Base-by-base conservation (phyloP, 208 protist species). In the Novymonas esmeraldas region DNA sequence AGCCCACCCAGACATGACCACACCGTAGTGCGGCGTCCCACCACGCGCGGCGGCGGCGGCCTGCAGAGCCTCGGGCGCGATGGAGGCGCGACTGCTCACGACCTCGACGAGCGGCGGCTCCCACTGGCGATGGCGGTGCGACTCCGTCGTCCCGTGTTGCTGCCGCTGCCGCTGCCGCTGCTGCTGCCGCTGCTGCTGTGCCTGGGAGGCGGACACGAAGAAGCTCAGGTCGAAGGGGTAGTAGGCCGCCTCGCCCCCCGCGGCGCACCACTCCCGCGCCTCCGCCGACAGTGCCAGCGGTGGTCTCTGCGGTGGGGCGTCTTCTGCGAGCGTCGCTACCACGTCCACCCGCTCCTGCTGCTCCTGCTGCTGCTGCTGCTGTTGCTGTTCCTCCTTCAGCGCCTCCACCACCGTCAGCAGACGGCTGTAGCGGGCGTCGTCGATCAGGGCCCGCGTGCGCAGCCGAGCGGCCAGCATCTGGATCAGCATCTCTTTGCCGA, bases 1-100 rank as follows among this genome's bases (percentile, higher is more conserved):
- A 11, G 89, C 84, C 89, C 84, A 95, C 14, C 84, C 86, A 28
- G 81, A 87, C 64, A 95, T 91, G 55, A 89, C 65, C 28, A 95
- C 71, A 14, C 79, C 84, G 64, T 83, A 92, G 71, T 87, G 65
- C 18, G 84, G 89, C 9, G 79, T 85, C 10, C 70, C 70, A 2
- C 31, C 31, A 28, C 48, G 70, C 22, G 52, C 65, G 3, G 10
- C 20, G 10, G 78, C 70, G 18, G 82, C 74, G 45, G 26, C 49
- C 36, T 75, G 59, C 58, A 92, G 64, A 34, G 68, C 64, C 14
- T 64, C 65, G 13, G 73, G 52, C 16, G 60, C 10, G 52, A 92
- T 84, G 3, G 69, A 46, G 18, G 54, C 51, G 20, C 82, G 79
- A 0, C 55, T 77, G 63, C 76, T 62, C 11, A 91, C 85, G 3